Percentiles rank a stretch among this genome's conserved stretches.
phyloP scores from a whole-genome alignment of 805 yeast species.

The Tanozyma kutaoensis region DNA sequence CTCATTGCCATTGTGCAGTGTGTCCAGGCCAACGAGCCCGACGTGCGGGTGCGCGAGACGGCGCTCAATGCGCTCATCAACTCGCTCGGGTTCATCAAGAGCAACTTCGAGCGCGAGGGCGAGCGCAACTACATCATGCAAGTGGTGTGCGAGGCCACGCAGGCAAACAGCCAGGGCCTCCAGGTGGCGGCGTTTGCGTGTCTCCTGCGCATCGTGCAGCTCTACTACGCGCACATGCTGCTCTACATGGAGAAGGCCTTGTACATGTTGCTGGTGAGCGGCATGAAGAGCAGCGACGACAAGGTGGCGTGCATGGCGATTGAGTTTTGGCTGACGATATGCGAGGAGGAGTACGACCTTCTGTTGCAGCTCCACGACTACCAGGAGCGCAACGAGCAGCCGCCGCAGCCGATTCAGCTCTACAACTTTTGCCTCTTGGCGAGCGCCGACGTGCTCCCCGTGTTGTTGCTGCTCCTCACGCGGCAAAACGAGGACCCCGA shows the following conservation, averaged over 20 bases:
- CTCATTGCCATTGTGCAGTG: constrained; percentile 95
- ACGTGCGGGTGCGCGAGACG: constrained; percentile 64
- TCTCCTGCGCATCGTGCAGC: constrained; percentile 78
- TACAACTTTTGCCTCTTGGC: constrained; percentile 83
- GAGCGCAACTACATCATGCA: constrained; percentile 97
- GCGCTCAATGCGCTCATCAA: constrained; percentile 87
- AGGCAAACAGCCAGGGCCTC: constrained; percentile 64
- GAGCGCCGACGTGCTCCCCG: constrained; percentile 75
- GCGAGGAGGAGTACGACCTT: constrained; percentile 89
- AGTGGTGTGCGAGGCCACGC: constrained; percentile 98
- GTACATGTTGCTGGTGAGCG: constrained; percentile 76
- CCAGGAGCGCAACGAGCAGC: constrained; percentile 20
- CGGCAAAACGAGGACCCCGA: constrained; percentile 88
- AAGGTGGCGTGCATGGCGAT: constrained; percentile 96
- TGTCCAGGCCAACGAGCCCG: constrained; percentile 73
- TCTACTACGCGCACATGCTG: constrained; percentile 82
- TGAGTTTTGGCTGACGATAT: constrained; percentile 98
- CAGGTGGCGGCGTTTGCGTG: constrained; percentile 96
- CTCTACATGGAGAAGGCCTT: constrained; percentile 96
- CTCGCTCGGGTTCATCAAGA: constrained; percentile 79
- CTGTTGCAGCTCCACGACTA: constrained; percentile 53
- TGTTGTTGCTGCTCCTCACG: constrained; percentile 64
- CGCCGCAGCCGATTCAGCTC: constrained; percentile 30
- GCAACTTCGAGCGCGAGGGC: constrained; percentile 83
- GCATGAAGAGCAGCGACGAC: constrained; percentile 79